phyloP scores from a whole-genome alignment of 345 rosid genomes.

The Kandelia obovata region DNA sequence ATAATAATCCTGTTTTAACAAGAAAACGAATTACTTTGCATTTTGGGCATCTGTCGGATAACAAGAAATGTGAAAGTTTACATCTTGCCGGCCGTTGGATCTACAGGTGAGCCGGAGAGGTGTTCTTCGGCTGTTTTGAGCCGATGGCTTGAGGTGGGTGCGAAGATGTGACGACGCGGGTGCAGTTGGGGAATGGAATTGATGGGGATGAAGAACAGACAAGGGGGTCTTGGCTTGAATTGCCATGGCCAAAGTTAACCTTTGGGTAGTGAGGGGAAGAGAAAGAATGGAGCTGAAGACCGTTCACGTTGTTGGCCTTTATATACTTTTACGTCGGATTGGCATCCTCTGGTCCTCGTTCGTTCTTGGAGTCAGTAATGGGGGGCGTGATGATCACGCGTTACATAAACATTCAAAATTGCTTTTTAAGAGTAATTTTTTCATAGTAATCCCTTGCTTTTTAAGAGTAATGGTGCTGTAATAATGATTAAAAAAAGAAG shows the following conservation, averaged over 20 bases:
- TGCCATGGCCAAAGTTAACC: slow-evolving; percentile 28
- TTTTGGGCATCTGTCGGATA: neutral
- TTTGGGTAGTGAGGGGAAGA: neutral
- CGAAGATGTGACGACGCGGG: slow-evolving; percentile 15
- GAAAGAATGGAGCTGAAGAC: neutral
- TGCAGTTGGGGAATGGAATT: slow-evolving; percentile 13
- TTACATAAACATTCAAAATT: too few species aligned
- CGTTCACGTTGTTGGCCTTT: slow-evolving; percentile 24
- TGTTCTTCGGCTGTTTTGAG: slow-evolving; percentile 25
- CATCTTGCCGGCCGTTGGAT: slow-evolving; percentile 45
- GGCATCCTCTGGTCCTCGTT: slow-evolving; percentile 36
- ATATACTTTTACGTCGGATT: slow-evolving; percentile 20
- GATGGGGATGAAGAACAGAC: slow-evolving; percentile 21
- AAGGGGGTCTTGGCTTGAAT: slow-evolving; percentile 25
- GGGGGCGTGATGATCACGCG: too few species aligned
- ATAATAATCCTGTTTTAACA: slow-evolving; percentile 61
- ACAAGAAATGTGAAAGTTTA: slow-evolving; percentile 14
- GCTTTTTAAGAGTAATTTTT: too few species aligned
- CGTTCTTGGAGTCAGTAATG: too few species aligned
- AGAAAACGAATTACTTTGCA: neutral
- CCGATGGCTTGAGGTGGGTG: slow-evolving; percentile 5
- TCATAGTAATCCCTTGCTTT: too few species aligned
- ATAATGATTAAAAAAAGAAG: too few species aligned
- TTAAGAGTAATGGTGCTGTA: too few species aligned
- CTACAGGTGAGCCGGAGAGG: slow-evolving; percentile 36